phyloP scores from a whole-genome alignment of 192 early-diverging fungal species.

The Entomortierella chlamydospora region DNA sequence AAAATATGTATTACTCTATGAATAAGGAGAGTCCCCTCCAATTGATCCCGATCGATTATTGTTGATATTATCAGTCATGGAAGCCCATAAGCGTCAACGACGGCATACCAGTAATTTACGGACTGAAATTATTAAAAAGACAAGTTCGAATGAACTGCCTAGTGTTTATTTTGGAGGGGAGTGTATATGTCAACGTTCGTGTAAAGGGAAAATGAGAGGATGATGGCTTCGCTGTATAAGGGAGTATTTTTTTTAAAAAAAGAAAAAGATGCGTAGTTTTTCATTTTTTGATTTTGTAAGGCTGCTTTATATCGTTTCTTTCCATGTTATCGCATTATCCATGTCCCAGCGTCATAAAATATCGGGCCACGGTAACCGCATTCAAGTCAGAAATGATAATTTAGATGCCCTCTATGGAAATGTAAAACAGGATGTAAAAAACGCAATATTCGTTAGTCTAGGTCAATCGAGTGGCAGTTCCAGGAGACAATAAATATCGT shows the following conservation, averaged over 20 bases:
- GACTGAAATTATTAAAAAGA: no score
- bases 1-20: not conserved
- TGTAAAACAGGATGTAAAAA: not conserved
- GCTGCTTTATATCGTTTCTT: conserved; percentile 18
- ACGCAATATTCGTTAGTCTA: not conserved
- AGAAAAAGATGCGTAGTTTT: conserved; percentile 2
- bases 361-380: not conserved
- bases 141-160: not conserved
- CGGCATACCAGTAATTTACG: no score
- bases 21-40: no score
- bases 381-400: not conserved
- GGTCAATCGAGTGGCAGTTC: not conserved
- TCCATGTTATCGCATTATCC: conserved; percentile 3
- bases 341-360: not conserved
- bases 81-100: no score
- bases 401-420: conserved; percentile 32
- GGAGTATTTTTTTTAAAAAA: not conserved
- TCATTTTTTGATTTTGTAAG: not conserved
- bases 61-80: no score
- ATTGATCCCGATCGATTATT: no score
- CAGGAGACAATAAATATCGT: no score
- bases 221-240: no score
- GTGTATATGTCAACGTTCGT: conserved; percentile 19
- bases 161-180: conserved; percentile 37
- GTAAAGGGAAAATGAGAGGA: not conserved